A percentile compares a stretch with the other conserved stretches of the same genome.
Conservation (phyloP, 306 rosid species). For the Dalbergia cultrata region DNA sequence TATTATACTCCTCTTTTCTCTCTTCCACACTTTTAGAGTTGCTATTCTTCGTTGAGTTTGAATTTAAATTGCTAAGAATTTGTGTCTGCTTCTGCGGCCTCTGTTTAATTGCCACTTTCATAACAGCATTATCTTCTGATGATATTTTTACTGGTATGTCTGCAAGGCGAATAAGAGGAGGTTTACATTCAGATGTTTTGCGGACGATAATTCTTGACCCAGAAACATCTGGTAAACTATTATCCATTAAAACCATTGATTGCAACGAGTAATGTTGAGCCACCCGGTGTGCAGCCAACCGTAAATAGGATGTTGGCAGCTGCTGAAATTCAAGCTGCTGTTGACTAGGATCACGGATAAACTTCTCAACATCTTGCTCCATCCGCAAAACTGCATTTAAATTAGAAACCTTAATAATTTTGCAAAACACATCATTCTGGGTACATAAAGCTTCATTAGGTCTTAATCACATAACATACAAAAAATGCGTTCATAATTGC, state of each 20-base stretch:
- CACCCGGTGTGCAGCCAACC: slow-evolving; percentile 97
- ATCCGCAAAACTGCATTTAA: slow-evolving; percentile 80
- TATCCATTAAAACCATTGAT: slow-evolving; percentile 94
- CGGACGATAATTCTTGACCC: slow-evolving; percentile 91
- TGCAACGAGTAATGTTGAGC: slow-evolving; percentile 95
- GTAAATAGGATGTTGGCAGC: slow-evolving; percentile 94
- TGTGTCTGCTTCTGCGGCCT: slow-evolving; percentile 83
- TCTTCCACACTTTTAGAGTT: slow-evolving; percentile 91
- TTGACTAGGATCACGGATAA: slow-evolving; percentile 79
- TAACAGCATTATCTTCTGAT: slow-evolving; percentile 62
- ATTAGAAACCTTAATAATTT: slow-evolving; percentile 29
- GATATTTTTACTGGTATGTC: slow-evolving; percentile 84
- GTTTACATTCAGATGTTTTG: slow-evolving; percentile 79
- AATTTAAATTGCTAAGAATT: slow-evolving; percentile 47
- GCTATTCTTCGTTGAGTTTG: slow-evolving; percentile 62
- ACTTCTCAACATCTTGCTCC: slow-evolving; percentile 95
- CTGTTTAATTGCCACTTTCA: slow-evolving; percentile 93
- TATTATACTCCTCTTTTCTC: slow-evolving; percentile 96
- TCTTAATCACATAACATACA: not conserved
- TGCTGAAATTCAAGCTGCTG: slow-evolving; percentile 95
- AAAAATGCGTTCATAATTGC: not conserved
- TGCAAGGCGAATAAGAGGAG: slow-evolving; percentile 86
- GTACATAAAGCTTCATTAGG: slow-evolving; percentile 13
- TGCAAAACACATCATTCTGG: slow-evolving; percentile 2
- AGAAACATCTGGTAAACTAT: slow-evolving; percentile 85